Base-by-base conservation (phyloP, 331 rosid genomes). In the Cydonia oblonga region DNA sequence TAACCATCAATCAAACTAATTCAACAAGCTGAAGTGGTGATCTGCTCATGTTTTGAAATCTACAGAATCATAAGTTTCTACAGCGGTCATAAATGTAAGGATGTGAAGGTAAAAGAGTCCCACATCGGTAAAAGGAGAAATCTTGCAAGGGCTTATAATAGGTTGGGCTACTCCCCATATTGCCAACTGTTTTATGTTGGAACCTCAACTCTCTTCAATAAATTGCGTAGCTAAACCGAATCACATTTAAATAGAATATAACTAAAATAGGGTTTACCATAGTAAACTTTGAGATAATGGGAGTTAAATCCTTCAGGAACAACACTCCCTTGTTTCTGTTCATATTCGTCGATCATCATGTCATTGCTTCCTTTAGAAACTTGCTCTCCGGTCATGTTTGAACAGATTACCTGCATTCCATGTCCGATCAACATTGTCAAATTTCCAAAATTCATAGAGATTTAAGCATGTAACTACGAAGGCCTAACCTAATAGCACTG, bases 271-370 rank as follows among this genome's bases (percentile, higher is more conserved):
- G 18, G 65, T 25, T 66, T 84, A 87, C 93, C 87, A 40, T 84
- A 90, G 66, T 84, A 87, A 56, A 83, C 23, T 78, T 84, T 86
- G 74, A 85, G 86, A 71, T 83, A 84, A 63, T 76, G 73, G 16
- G 77, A 33, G 40, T 84, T 71, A 57, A 86, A 82, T 51, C 38
- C 88, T 20, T 78, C 79, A 18, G 82, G 67, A 67, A 74, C 70
- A 15, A 15, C 53, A 14, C 49, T 70, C 46, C 64, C 72, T 56
- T 78, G 71, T 57, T 22, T 72, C 83, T 70, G 85, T 14, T 81
- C 76, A 35, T 13, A 1, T 42, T 68, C 80, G 29, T 84, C 88
- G 15, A 86, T 77, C 29, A 35, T 78, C 86, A 81, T 81, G 11
- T 68, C 83, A 26, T 70, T 75, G 14, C 28, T 71, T 33, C 75